Evolutionary conservation across 257 asterid genomes (phyloP).

Genomic region (Solanum pimpinellifolium): DNA sequence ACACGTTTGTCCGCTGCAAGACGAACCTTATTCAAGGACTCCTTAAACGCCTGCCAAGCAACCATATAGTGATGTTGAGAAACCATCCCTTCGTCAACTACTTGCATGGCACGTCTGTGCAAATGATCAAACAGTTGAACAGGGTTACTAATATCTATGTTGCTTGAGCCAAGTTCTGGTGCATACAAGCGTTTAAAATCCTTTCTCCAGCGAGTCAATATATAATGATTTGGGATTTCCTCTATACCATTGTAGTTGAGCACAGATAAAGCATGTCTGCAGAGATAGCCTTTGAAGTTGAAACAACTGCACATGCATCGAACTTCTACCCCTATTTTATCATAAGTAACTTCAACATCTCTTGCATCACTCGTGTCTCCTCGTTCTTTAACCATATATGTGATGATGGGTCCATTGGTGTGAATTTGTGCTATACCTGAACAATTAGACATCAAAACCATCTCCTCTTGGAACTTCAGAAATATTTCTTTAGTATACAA

Average conservation of each 20-base stretch:
- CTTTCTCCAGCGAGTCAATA: constrained; percentile 26
- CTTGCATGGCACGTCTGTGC: constrained; percentile 23
- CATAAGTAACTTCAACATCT: constrained; percentile 17
- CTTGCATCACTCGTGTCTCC: neutral
- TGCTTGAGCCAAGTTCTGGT: constrained; percentile 12
- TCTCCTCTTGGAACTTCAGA: constrained; percentile 15
- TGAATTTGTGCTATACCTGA: constrained; percentile 14
- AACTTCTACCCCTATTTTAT: constrained; percentile 16
- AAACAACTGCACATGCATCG: constrained; percentile 26
- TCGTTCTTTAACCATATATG: constrained; percentile 18
- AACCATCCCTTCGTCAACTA: constrained; percentile 24
- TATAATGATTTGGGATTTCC: constrained; percentile 21
- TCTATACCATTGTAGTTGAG: constrained; percentile 15
- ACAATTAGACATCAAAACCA: constrained; percentile 13
- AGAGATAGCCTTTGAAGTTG: constrained; percentile 24
- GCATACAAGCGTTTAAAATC: constrained; percentile 21
- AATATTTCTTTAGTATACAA: constrained; percentile 24
- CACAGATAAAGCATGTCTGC: constrained; percentile 22
- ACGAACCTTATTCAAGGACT: constrained; percentile 24
- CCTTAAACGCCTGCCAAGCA: constrained; percentile 28
- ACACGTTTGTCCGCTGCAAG: constrained; percentile 20
- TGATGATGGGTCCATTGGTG: constrained; percentile 10
- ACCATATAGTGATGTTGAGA: constrained; percentile 24
- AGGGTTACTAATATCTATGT: constrained; percentile 12
- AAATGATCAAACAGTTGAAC: constrained; percentile 28